Base-by-base conservation (phyloP, 2,329 filamentous ascomycete species). In the Paracamarosporium sp. region DNA sequence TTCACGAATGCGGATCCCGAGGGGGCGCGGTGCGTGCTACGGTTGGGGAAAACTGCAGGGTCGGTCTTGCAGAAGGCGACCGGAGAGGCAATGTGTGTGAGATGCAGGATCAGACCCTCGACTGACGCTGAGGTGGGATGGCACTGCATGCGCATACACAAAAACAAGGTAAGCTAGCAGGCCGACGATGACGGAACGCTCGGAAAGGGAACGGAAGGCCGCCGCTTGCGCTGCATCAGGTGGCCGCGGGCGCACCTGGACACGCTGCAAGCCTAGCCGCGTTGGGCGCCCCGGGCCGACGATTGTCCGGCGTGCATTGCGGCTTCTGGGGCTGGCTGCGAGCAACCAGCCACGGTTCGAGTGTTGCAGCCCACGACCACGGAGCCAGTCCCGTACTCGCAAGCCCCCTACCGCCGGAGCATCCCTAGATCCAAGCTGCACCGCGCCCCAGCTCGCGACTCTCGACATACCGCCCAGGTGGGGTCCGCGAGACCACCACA, bases 401-500 rank as follows among this genome's bases (percentile, higher is more conserved):
- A 25, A 38, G 24, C 33, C 33, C 8, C 48, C 47, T 24, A 36
- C 20, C 36, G 35, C 12, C 35, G 25, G 48, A 41, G 17, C 25
- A 40, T 7, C 31, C 22, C 55, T n/a, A 24, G 15, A 33, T 31
- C 48, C 56, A 44, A 35, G 30, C 56, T 52, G n/a, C 48, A 22
- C 41, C 24, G 54, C 36, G 40, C 31, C 58, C 50, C 47, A 54
- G 55, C 60, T 48, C 51, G 50, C 63, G 61, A 63, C 55, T 47
- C 55, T 57, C 55, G 47, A 28, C 50, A 56, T 47, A 50, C 69
- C 73, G 75, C 74, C 63, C 64, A 66, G 64, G 74, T 78, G 82
- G 81, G 81, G 80, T 81, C 76, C 76, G 71, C 70, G 79, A 78
- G 78, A 74, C 80, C 80, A 76, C 75, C 77, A 70, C 70, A 63